Conservation (phyloP, 345 rosid species). For the Atalantia buxifolia region DNA sequence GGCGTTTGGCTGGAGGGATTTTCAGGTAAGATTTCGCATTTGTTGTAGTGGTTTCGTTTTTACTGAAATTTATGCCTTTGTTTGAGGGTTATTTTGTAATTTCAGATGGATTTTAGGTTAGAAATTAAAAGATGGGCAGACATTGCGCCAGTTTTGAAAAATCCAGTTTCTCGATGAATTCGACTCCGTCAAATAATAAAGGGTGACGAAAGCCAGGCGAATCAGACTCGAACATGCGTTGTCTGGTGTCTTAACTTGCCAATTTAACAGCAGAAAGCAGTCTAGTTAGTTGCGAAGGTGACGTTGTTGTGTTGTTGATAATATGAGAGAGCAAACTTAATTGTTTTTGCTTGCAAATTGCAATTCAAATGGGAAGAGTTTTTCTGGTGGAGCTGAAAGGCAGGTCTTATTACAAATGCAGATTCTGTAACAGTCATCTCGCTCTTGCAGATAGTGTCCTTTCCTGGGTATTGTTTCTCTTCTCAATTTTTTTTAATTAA, state of each 20-base stretch:
- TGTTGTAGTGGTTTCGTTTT: too few relatives aligned
- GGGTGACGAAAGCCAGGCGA: neutral
- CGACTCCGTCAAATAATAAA: neutral
- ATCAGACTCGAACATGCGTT: neutral
- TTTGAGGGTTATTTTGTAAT: neutral
- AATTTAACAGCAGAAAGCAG: neutral
- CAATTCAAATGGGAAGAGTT: conserved; percentile 34
- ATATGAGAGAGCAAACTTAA: neutral
- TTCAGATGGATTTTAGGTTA: neutral
- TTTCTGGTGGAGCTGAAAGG: conserved; percentile 35
- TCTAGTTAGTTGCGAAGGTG: neutral
- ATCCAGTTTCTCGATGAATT: too few relatives aligned
- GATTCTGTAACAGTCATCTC: conserved; percentile 35
- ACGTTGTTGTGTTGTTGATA: neutral
- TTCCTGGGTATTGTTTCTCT: conserved; percentile 25
- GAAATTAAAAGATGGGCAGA: neutral
- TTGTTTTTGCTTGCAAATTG: neutral
- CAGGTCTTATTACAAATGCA: conserved; percentile 30
- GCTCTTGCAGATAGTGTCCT: conserved; percentile 39
- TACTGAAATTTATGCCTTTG: too few relatives aligned
- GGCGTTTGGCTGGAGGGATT: too few relatives aligned
- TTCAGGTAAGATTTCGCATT: too few relatives aligned
- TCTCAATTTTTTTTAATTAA: neutral
- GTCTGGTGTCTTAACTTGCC: neutral
- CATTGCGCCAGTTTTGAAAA: neutral